A percentile compares a stretch with the other conserved stretches of the same genome.
phyloP scores from a whole-genome alignment of 2,329 filamentous ascomycete species.

The Chaetothyriales sp. region DNA sequence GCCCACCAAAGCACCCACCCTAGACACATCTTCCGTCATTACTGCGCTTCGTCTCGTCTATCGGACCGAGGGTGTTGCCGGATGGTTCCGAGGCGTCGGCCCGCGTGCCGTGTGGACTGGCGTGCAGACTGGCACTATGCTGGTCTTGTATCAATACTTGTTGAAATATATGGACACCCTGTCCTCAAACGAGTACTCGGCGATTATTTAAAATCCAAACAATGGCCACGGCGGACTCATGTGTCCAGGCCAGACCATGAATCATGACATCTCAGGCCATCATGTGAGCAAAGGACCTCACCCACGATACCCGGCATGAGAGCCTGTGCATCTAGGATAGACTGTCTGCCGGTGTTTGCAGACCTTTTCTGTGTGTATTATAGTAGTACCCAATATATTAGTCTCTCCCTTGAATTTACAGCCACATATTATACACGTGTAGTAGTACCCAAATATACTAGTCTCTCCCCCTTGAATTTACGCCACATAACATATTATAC shows the following conservation, averaged over 20 bases:
- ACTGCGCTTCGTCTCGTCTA: constrained; percentile 79
- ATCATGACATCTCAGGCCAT: neutral
- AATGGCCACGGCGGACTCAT: neutral
- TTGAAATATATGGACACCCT: constrained; percentile 54
- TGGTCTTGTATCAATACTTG: constrained; percentile 84
- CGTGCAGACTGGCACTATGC: constrained; percentile 90
- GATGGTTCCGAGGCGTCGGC: constrained; percentile 89
- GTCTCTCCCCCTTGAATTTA: too few species aligned
- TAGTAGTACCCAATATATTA: neutral
- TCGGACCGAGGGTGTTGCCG: constrained; percentile 68
- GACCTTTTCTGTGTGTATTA: neutral
- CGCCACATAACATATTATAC: too few species aligned
- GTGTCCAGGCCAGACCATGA: neutral
- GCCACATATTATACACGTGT: too few species aligned
- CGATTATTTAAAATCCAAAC: neutral
- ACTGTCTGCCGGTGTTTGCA: neutral
- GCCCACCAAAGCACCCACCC: constrained; percentile 58
- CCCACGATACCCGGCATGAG: too few species aligned
- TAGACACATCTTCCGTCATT: constrained; percentile 81
- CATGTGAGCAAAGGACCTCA: neutral
- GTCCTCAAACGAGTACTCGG: constrained; percentile 9
- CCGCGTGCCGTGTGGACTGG: constrained; percentile 93
- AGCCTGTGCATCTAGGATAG: neutral
- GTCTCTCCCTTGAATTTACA: too few species aligned
- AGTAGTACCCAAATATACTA: too few species aligned